A percentile compares a stretch with the other conserved stretches of the same genome.
phyloP scores from a whole-genome alignment of 2,329 filamentous ascomycete genomes.

The Hypoxylon sp. region DNA sequence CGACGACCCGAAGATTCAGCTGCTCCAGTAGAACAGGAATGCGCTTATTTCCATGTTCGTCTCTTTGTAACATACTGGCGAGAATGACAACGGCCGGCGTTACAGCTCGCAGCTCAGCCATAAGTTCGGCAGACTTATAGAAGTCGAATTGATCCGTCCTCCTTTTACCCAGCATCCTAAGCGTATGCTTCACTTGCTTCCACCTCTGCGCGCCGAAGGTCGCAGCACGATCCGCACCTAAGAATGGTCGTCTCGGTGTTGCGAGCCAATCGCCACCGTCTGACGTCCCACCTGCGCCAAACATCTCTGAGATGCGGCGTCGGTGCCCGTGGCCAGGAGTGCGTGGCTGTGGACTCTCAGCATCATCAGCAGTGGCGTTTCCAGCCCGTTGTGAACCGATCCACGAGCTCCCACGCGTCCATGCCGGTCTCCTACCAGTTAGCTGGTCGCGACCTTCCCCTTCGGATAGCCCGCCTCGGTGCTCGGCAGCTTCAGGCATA shows the following conservation, averaged over 20 bases:
- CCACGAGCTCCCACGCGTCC: slow-evolving; percentile 72
- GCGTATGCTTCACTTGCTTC: slow-evolving; percentile 90
- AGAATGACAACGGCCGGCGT: slow-evolving; percentile 93
- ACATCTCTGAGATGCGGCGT: slow-evolving; percentile 72
- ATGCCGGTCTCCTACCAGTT: slow-evolving; percentile 63
- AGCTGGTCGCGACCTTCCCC: slow-evolving; percentile 78
- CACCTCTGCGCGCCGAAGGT: slow-evolving; percentile 86
- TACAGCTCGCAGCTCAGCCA: slow-evolving; percentile 93
- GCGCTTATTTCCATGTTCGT: slow-evolving; percentile 94
- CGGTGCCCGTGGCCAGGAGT: slow-evolving; percentile 75
- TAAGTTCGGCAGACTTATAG: slow-evolving; percentile 93
- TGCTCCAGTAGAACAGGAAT: slow-evolving; percentile 97
- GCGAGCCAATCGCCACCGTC: slow-evolving; percentile 70
- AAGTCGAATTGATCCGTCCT: slow-evolving; percentile 93
- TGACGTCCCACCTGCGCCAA: slow-evolving; percentile 73
- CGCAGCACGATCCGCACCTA: slow-evolving; percentile 75
- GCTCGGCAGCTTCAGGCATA: slow-evolving; percentile 70
- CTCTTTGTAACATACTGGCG: slow-evolving; percentile 96
- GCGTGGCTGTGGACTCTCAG: slow-evolving; percentile 65
- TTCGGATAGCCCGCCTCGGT: slow-evolving; percentile 77
- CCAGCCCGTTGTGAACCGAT: slow-evolving; percentile 62
- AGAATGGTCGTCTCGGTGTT: slow-evolving; percentile 67
- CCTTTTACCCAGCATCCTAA: slow-evolving; percentile 79
- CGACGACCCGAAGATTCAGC: slow-evolving; percentile 86
- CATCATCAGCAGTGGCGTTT: slow-evolving; percentile 64